A percentile compares a stretch with the other conserved stretches of the same genome.
Conservation (phyloP, 2,329 filamentous ascomycete genomes). For the Hortaea sp. region DNA sequence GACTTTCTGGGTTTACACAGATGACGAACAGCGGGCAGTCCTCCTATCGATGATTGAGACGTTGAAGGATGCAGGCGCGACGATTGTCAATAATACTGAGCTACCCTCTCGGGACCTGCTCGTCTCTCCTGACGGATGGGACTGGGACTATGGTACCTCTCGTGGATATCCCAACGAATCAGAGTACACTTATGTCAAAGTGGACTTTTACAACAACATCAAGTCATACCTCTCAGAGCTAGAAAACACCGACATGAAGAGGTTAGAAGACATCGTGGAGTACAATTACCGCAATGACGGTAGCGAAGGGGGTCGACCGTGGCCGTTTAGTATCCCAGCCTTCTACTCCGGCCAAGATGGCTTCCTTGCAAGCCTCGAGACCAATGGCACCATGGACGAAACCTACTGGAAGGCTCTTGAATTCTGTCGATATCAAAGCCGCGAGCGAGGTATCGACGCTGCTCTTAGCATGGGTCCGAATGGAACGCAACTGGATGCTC, state of each 20-base stretch:
- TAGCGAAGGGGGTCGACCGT: constrained; percentile 54
- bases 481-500: constrained; percentile 43
- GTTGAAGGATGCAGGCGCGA: constrained; percentile 53
- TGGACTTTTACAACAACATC: constrained; percentile 61
- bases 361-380: constrained; percentile 53
- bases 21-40: constrained; percentile 43
- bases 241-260: constrained; percentile 48
- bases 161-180: constrained; percentile 60
- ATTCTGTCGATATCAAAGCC: constrained; percentile 48
- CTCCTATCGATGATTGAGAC: constrained; percentile 42
- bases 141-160: constrained; percentile 58
- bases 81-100: constrained; percentile 60
- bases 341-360: constrained; percentile 63
- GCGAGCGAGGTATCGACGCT: constrained; percentile 59
- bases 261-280: constrained; percentile 55
- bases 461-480: constrained; percentile 36
- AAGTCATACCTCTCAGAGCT: constrained; percentile 53
- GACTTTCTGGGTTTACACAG: constrained; percentile 57
- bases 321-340: constrained; percentile 39
- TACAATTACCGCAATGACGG: constrained; percentile 52
- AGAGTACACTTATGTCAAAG: constrained; percentile 63
- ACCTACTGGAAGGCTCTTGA: constrained; percentile 57
- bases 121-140: constrained; percentile 58
- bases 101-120: constrained; percentile 53
- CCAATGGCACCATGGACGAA: constrained; percentile 51